Percentiles rank a stretch among this genome's conserved stretches.
phyloP scores from a whole-genome alignment of 2,329 filamentous ascomycete species.

The Herpotrichia juniperi region DNA sequence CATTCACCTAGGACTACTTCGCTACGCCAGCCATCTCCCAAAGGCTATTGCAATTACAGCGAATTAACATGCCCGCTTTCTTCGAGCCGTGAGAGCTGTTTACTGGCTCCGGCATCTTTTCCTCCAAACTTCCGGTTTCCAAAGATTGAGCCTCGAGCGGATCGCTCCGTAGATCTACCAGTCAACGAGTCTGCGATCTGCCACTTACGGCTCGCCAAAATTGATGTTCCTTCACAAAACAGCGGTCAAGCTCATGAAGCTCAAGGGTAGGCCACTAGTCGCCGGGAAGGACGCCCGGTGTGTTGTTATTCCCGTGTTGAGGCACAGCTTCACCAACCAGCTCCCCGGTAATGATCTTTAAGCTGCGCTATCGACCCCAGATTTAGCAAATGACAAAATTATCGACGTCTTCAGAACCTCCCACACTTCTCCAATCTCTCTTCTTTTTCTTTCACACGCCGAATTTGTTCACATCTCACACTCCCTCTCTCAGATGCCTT shows the following conservation, averaged over 20 bases:
- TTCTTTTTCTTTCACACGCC: not conserved
- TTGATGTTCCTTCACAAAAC: not conserved
- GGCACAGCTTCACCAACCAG: slow-evolving; percentile 2
- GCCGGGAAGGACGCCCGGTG: not conserved
- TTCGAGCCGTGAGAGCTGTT: too few relatives aligned
- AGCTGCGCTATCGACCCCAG: slow-evolving; percentile 1
- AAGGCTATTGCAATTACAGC: too few relatives aligned
- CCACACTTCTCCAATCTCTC: not conserved
- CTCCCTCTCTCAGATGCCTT: slow-evolving; percentile 7
- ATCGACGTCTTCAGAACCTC: slow-evolving; percentile 1
- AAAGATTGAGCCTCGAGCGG: not conserved
- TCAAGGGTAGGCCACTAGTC: too few relatives aligned
- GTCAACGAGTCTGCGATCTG: not conserved
- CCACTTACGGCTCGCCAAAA: not conserved
- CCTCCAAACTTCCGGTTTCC: not conserved
- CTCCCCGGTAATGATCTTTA: not conserved
- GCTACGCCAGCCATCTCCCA: not conserved
- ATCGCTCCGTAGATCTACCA: slow-evolving; percentile 1
- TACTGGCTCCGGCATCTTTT: too few relatives aligned
- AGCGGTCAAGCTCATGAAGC: not conserved
- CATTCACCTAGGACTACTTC: not conserved
- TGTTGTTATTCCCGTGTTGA: not conserved
- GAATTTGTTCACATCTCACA: slow-evolving; percentile 8
- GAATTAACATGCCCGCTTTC: too few relatives aligned
- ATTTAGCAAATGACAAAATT: slow-evolving; percentile 10